These are phyloP conservation scores for Solanum ahanhuiri DNA, from an alignment of 257 asterid species.

Conservation along the genomic window DNA sequence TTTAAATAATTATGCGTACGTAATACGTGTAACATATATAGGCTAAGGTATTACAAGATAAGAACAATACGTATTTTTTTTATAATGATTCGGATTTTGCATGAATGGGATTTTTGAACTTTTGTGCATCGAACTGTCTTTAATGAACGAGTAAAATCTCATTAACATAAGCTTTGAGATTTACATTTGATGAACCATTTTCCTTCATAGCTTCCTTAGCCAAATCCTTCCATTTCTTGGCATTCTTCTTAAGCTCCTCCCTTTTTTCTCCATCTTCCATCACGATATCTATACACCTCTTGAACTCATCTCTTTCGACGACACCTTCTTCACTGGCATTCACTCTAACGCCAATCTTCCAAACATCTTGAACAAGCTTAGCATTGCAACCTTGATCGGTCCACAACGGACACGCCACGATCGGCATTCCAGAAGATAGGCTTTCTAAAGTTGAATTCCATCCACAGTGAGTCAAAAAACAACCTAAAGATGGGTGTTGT, in stretches of 20 bases:
- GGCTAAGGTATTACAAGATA: background rate
- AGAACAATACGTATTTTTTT: too few relatives aligned
- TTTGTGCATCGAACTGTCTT: background rate
- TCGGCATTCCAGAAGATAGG: slow-evolving; percentile 25
- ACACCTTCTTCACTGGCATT: slow-evolving; percentile 1
- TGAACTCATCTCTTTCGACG: slow-evolving; percentile 19
- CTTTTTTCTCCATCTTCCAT: slow-evolving; percentile 20
- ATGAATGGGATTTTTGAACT: background rate
- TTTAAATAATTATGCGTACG: background rate
- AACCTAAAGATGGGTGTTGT: slow-evolving; percentile 14
- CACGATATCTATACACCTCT: slow-evolving; percentile 20
- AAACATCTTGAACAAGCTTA: slow-evolving; percentile 34
- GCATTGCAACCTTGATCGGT: slow-evolving; percentile 39
- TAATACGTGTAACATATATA: background rate
- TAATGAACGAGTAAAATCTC: background rate
- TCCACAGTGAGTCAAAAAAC: slow-evolving; percentile 29
- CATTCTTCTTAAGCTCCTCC: slow-evolving; percentile 17
- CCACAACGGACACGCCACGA: slow-evolving; percentile 40
- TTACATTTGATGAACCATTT: slow-evolving; percentile 23
- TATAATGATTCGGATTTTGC: background rate
- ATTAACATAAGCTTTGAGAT: slow-evolving; percentile 23
- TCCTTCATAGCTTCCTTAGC: slow-evolving; percentile 25
- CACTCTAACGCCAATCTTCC: slow-evolving; percentile 38
- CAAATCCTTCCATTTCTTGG: slow-evolving; percentile 30
- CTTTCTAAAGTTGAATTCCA: slow-evolving; percentile 49